phyloP scores from a whole-genome alignment of 345 rosid species.

The Salix purpurea region DNA sequence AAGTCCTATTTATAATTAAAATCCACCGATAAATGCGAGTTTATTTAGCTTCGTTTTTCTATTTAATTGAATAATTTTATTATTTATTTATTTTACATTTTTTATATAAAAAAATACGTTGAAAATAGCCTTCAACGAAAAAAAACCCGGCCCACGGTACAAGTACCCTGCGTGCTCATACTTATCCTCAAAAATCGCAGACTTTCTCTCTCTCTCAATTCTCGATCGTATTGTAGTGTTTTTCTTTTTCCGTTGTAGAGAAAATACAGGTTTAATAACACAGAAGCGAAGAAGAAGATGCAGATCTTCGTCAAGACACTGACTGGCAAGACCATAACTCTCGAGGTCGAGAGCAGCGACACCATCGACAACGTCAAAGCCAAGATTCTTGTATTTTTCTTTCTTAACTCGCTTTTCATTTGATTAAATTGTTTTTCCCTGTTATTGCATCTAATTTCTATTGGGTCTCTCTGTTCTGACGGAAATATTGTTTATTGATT shows the following conservation, averaged over 20 bases:
- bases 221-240: not conserved
- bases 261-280: not conserved
- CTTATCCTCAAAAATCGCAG: too few species aligned
- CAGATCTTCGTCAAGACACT: conserved; percentile 30
- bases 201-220: too few species aligned
- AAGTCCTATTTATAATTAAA: too few species aligned
- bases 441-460: not conserved
- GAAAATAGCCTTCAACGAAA: too few species aligned
- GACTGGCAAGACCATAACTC: conserved; percentile 28
- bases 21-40: too few species aligned
- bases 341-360: conserved; percentile 29
- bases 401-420: not conserved
- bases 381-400: conserved; percentile 21
- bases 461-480: not conserved
- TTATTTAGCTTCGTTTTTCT: too few species aligned
- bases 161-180: too few species aligned
- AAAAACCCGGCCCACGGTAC: too few species aligned
- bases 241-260: not conserved
- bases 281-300: conserved; percentile 12
- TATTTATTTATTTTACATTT: too few species aligned
- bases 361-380: conserved; percentile 26
- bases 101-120: too few species aligned
- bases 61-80: too few species aligned
- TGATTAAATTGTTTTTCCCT: not conserved
- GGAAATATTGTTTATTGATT: not conserved